Percentiles rank a stretch among this genome's conserved stretches.
Evolutionary conservation across 2,329 filamentous ascomycete species (phyloP).

Genomic region (Hortaea sp.): DNA sequence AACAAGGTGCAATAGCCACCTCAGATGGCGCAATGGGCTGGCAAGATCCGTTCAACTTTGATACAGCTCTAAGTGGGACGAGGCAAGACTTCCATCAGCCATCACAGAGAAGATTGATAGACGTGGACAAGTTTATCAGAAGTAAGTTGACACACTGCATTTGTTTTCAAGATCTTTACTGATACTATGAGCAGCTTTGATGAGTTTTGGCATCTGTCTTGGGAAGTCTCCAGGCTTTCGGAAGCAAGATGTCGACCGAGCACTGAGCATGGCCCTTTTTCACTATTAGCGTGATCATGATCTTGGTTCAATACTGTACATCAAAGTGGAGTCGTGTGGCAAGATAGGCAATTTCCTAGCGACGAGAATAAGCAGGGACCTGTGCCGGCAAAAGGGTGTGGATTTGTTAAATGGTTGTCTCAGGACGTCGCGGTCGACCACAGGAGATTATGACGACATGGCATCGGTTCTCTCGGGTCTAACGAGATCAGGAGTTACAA

Average conservation of each 20-base stretch:
- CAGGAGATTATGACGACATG: too few species aligned
- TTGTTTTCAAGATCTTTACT: slow-evolving; percentile 1
- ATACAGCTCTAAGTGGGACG: neutral
- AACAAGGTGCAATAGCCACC: neutral
- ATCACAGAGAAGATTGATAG: slow-evolving; percentile 19
- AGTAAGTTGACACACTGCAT: slow-evolving; percentile 23
- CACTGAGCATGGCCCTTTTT: slow-evolving; percentile 18
- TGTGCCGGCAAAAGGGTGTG: too few species aligned
- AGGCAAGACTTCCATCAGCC: slow-evolving; percentile 25
- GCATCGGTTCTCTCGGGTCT: too few species aligned
- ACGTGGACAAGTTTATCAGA: slow-evolving; percentile 34
- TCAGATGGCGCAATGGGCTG: neutral
- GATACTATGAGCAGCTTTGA: slow-evolving; percentile 18
- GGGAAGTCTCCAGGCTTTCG: slow-evolving; percentile 36
- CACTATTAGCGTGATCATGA: too few species aligned
- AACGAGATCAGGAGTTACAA: too few species aligned
- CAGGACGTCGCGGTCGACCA: too few species aligned
- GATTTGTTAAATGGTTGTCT: too few species aligned
- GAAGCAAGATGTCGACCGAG: slow-evolving; percentile 32
- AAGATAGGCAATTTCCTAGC: too few species aligned
- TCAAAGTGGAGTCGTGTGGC: too few species aligned
- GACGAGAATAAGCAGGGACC: too few species aligned
- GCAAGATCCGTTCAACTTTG: neutral
- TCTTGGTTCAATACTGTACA: too few species aligned
- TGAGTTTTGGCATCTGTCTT: slow-evolving; percentile 30